Evolutionary conservation across 306 rosid species (phyloP), one percentile per base, ranked within the genome.

Genomic region (Cicer bijugum): DNA sequence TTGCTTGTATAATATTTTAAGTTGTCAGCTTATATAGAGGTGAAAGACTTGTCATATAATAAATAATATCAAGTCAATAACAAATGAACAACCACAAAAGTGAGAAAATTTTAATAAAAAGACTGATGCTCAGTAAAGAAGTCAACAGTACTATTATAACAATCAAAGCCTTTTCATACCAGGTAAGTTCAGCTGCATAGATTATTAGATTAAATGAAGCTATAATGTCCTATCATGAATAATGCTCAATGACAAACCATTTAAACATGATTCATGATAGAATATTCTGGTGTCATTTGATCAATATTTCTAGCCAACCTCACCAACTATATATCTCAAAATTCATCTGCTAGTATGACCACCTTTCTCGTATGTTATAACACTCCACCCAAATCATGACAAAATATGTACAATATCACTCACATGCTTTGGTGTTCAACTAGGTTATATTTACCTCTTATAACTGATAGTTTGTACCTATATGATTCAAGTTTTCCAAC

Each of bases 61-160:
- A 28, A 28, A 28, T 28, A 28, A 28, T 28, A 28, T 28, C 35
- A 48, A 38, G 48, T 44, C 48, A 44, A 8, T 44, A 3, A 44
- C 48, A 50, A 70, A 28, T 28, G 35, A 28, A 28, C 35, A 28
- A 4, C 5, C 35, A 3, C 35, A 28, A 28, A 28, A 28, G 5
- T 28, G 35, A 28, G 5, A 42, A 16, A 12, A 58, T 16, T 8
- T 28, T 28, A 28, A 37, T 8, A 35, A 50, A 12, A 17, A 45
- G 8, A n/a, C 11, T 71, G 77, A 35, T 70, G 48, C 42, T 47
- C 43, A 14, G 17, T 48, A 43, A 55, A 42, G 14, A 56, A 40
- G 44, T 64, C 76, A 81, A 86, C 84, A 53, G 81, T 80, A 67
- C 51, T 67, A 16, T 3, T 44, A 50, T n/a, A 50, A n/a, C 15